phyloP scores from a whole-genome alignment of 2,329 filamentous ascomycete species.

The Botrytis byssoidea region DNA sequence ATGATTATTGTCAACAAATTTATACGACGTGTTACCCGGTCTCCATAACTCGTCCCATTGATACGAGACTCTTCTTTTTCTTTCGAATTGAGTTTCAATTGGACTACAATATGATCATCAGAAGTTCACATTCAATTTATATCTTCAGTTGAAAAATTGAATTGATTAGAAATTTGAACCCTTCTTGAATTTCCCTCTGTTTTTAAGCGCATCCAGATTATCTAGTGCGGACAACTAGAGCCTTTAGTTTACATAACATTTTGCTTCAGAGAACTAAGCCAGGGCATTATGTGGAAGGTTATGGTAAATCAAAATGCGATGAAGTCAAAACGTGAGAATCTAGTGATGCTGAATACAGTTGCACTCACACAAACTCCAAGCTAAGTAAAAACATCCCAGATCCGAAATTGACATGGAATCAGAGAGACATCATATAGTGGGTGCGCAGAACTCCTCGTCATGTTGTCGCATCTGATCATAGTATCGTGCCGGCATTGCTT shows the following conservation, averaged over 20 bases:
- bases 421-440: neutral
- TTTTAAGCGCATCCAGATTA: neutral
- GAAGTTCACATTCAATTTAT: neutral
- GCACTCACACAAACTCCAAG: neutral
- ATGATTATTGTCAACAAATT: neutral
- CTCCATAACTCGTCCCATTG: neutral
- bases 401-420: accelerated
- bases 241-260: neutral
- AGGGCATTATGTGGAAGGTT: neutral
- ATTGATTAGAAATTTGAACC: neutral
- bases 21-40: neutral
- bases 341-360: neutral
- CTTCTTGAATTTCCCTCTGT: neutral
- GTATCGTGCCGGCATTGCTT: slow-evolving; percentile 3
- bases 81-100: neutral
- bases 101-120: neutral
- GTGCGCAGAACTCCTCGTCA: slow-evolving; percentile 3
- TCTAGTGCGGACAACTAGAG: neutral
- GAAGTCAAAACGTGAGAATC: neutral
- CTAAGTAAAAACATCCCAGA: neutral
- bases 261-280: neutral
- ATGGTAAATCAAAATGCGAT: neutral
- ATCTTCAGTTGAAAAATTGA: neutral
- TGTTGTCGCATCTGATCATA: slow-evolving; percentile 3
- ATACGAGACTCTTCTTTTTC: neutral